Percentiles rank a stretch among this genome's conserved stretches.
phyloP scores from a whole-genome alignment of 2,329 filamentous ascomycete species.

The Fusarium irregulare region DNA sequence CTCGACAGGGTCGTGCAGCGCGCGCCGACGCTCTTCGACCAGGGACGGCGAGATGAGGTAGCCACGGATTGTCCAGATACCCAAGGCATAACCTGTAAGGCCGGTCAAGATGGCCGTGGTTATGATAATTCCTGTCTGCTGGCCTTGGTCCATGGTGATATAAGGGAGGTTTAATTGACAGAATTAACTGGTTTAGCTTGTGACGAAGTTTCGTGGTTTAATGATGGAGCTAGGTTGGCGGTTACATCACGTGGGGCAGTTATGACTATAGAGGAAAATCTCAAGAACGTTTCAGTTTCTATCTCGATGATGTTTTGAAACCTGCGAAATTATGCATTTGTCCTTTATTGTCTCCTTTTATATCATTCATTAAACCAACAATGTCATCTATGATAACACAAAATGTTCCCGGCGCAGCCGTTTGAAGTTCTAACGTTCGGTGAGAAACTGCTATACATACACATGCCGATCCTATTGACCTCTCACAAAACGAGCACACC shows the following conservation, averaged over 20 bases:
- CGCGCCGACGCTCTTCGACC: constrained; percentile 66
- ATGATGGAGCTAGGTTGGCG: constrained; percentile 29
- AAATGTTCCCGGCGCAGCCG: constrained; percentile 3
- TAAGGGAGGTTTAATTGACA: neutral
- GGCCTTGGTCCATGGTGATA: constrained; percentile 53
- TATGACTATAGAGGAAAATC: neutral
- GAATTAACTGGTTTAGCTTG: neutral
- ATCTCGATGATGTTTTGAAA: neutral
- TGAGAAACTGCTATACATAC: neutral
- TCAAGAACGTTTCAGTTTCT: neutral
- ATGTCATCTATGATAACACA: neutral
- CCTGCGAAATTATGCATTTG: neutral
- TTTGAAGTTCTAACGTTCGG: neutral
- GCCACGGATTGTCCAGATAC: constrained; percentile 75
- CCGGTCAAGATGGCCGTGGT: constrained; percentile 80
- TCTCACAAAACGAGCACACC: constrained; percentile 47
- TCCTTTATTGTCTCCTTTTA: neutral
- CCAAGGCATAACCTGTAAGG: constrained; percentile 83
- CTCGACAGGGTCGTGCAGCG: constrained; percentile 70
- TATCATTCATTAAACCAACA: neutral
- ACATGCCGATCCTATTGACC: neutral
- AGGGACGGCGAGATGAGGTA: constrained; percentile 69
- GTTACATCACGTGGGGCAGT: constrained; percentile 38
- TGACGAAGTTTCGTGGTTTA: constrained; percentile 12
- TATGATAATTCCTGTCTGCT: constrained; percentile 70